Evolutionary conservation across 2,329 filamentous ascomycete species (phyloP).

Genomic region (Trichoderma hamatum): DNA sequence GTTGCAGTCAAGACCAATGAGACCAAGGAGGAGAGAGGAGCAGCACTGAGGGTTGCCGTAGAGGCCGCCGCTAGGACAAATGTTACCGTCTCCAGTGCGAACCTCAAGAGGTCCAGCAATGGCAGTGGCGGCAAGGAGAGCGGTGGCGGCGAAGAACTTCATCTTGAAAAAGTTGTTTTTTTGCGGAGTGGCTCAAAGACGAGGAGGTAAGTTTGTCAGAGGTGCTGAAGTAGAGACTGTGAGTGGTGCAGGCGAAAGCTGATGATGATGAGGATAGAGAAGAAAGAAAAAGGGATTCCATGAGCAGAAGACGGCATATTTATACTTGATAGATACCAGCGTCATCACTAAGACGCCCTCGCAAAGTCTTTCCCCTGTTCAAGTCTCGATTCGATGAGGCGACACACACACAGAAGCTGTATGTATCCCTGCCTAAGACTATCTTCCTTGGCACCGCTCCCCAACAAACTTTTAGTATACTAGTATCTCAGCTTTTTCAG

Average conservation of each 20-base stretch:
- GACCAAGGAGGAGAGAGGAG: constrained; percentile 15
- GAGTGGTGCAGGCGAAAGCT: not conserved
- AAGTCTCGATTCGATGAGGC: not conserved
- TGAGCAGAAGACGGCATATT: not conserved
- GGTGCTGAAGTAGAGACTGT: constrained; percentile 3
- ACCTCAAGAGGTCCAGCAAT: constrained; percentile 22
- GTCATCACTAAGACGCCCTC: not conserved
- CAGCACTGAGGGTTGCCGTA: constrained; percentile 30
- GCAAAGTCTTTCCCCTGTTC: not conserved
- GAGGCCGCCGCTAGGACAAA: not conserved
- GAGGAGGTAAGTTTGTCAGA: not conserved
- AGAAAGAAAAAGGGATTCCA: not conserved
- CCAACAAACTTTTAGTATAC: not conserved
- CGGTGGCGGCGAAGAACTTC: constrained; percentile 30
- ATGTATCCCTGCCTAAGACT: not conserved
- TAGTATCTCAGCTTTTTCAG: not conserved
- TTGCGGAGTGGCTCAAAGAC: not conserved
- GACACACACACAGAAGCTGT: not conserved
- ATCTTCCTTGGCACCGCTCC: not conserved
- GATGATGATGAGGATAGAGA: not conserved
- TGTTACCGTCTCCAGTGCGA: too few relatives aligned
- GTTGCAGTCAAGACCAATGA: constrained; percentile 24
- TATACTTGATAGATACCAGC: not conserved
- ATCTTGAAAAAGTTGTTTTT: constrained; percentile 24
- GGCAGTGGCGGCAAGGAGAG: constrained; percentile 28